Conservation (phyloP, 208 protist species). For the Borovskyia barvae region DNA sequence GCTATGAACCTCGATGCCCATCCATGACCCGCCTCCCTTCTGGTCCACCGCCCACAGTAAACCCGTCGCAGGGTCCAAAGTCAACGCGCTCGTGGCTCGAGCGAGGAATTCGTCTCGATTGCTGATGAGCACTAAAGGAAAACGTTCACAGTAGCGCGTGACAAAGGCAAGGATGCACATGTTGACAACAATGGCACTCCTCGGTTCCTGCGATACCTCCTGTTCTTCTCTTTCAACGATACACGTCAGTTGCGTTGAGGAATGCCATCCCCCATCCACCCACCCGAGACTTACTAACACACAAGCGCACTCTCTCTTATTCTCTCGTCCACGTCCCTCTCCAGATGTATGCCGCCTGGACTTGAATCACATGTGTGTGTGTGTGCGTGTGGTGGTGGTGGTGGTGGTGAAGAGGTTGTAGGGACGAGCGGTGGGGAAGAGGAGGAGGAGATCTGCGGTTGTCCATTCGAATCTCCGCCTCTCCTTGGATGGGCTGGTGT, state of each 20-base stretch:
- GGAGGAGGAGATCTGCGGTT: no score
- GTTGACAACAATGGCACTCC: no score
- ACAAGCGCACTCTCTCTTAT: background rate
- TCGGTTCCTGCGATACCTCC: no score
- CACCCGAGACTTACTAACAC: background rate
- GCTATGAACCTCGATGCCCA: constrained; percentile 45
- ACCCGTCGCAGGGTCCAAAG: constrained; percentile 24
- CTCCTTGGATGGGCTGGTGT: no score
- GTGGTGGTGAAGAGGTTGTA: background rate
- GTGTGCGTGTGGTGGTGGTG: background rate
- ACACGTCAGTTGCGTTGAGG: no score
- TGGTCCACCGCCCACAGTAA: constrained; percentile 50
- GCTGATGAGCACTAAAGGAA: constrained; percentile 56
- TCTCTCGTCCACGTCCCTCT: no score
- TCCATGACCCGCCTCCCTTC: constrained; percentile 63
- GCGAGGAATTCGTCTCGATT: constrained; percentile 59
- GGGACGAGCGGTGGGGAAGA: background rate
- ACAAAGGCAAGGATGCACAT: constrained; percentile 72
- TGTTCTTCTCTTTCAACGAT: no score
- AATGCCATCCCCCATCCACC: no score
- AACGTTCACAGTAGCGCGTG: constrained; percentile 45
- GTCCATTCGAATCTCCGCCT: no score
- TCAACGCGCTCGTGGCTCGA: constrained; percentile 35
- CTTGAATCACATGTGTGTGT: background rate
- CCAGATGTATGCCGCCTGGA: no score